phyloP scores from a whole-genome alignment of 129 eudicot species.

The Artemisia argyi region DNA sequence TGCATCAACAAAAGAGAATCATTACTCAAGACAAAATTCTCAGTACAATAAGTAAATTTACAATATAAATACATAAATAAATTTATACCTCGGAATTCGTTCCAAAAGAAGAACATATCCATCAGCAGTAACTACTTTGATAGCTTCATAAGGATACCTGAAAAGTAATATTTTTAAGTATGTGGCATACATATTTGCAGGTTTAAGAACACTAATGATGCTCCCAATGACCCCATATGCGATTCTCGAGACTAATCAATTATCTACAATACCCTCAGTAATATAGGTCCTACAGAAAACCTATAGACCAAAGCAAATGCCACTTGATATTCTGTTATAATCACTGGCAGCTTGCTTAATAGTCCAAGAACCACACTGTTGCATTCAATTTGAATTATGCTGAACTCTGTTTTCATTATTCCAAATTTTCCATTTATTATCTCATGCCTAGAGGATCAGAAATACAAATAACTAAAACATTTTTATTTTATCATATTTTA shows the following conservation, averaged over 20 bases:
- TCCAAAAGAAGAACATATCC: constrained; percentile 96
- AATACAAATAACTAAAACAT: neutral
- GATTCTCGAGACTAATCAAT: neutral
- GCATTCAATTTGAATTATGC: neutral
- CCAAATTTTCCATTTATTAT: neutral
- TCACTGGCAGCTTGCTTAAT: neutral
- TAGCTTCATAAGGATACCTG: constrained; percentile 98
- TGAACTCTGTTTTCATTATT: neutral
- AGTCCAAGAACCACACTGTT: neutral
- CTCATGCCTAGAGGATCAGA: constrained; percentile 3
- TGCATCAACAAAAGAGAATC: constrained; percentile 29
- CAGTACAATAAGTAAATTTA: neutral
- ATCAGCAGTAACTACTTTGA: constrained; percentile 83
- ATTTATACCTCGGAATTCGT: constrained; percentile 82
- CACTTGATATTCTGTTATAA: neutral
- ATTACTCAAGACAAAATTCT: constrained; percentile 15
- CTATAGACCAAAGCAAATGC: neutral
- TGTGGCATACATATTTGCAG: neutral
- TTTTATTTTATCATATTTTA: neutral
- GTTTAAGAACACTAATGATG: constrained; percentile 13
- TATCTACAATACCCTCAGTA: neutral
- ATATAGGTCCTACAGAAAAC: neutral
- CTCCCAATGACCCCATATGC: constrained; percentile 7
- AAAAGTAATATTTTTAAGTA: constrained; percentile 38
- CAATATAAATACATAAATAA: constrained; percentile 1